These are phyloP conservation scores for Inonotus obliquus DNA, from an alignment of 1,284 basidiomycete species.

Conservation along the genomic window DNA sequence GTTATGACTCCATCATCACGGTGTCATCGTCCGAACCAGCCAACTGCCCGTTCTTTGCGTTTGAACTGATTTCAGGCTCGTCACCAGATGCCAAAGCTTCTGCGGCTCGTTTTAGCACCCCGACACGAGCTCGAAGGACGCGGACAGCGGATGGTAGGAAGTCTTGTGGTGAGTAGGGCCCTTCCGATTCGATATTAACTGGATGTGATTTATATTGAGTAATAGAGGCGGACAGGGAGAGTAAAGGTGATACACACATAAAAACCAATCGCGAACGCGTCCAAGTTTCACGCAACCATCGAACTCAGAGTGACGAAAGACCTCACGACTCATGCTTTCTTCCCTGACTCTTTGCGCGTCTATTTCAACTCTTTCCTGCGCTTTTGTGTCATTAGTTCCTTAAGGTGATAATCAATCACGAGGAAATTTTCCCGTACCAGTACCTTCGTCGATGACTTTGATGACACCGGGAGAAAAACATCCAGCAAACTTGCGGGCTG, in stretches of 20 bases:
- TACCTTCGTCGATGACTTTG: conserved; percentile 50
- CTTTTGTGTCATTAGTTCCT: not conserved
- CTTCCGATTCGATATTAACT: conserved; percentile 91
- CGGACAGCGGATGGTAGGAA: conserved; percentile 81
- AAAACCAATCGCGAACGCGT: conserved; percentile 89
- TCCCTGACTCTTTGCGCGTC: conserved; percentile 67
- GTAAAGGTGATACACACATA: conserved; percentile 54
- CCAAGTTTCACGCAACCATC: conserved; percentile 80
- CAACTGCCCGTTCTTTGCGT: not conserved
- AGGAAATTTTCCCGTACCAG: conserved; percentile 23
- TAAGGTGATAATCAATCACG: not conserved
- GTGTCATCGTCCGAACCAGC: not conserved
- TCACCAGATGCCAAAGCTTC: conserved; percentile 36
- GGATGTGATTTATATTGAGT: conserved; percentile 8
- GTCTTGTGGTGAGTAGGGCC: conserved; percentile 81
- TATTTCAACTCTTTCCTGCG: conserved; percentile 47
- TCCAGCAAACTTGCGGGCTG: conserved; percentile 72
- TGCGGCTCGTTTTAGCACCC: conserved; percentile 52
- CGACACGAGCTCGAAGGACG: conserved; percentile 82
- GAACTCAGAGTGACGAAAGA: conserved; percentile 90
- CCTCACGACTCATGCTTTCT: conserved; percentile 92
- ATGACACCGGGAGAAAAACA: conserved; percentile 94
- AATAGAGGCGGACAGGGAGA: not conserved
- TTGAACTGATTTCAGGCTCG: not conserved
- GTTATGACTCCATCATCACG: not conserved